These are phyloP conservation scores for sunflower (Helianthus annuus) DNA, from an alignment of 129 eudicot species.

Conservation along the genomic window DNA sequence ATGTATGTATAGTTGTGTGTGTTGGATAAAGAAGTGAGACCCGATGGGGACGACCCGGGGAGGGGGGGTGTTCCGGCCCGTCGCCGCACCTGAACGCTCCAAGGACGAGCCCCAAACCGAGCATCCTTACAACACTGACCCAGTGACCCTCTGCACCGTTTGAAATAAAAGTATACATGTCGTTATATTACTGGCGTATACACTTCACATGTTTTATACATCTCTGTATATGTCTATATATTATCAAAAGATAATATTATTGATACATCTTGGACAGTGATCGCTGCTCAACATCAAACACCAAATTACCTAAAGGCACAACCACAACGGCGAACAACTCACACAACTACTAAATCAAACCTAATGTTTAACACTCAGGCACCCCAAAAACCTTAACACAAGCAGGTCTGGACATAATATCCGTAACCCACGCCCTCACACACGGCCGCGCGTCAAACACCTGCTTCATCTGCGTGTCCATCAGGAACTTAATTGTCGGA, in stretches of 20 bases:
- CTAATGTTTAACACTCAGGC: neutral
- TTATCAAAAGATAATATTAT: no score
- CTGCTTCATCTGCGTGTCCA: conserved; percentile 36
- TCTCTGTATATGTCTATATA: neutral
- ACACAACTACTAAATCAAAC: neutral
- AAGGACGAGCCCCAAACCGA: no score
- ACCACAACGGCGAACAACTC: conserved; percentile 1
- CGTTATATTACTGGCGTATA: no score
- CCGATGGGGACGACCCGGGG: no score
- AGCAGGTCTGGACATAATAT: conserved; percentile 53
- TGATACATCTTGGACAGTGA: neutral
- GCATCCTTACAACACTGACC: no score
- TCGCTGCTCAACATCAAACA: neutral
- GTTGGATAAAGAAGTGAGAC: no score
- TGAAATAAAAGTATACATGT: no score
- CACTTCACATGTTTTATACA: no score
- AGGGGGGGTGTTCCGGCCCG: no score
- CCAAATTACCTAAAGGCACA: neutral
- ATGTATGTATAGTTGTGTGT: no score
- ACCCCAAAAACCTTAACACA: conserved; percentile 42
- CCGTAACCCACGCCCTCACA: conserved; percentile 48
- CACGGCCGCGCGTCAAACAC: conserved; percentile 50
- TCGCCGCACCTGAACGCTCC: no score
- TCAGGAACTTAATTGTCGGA: conserved; percentile 40
- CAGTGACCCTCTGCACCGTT: no score